phyloP scores from a whole-genome alignment of 352 stramenopile genomes.

The Thalassiosira livingstoniorum region DNA sequence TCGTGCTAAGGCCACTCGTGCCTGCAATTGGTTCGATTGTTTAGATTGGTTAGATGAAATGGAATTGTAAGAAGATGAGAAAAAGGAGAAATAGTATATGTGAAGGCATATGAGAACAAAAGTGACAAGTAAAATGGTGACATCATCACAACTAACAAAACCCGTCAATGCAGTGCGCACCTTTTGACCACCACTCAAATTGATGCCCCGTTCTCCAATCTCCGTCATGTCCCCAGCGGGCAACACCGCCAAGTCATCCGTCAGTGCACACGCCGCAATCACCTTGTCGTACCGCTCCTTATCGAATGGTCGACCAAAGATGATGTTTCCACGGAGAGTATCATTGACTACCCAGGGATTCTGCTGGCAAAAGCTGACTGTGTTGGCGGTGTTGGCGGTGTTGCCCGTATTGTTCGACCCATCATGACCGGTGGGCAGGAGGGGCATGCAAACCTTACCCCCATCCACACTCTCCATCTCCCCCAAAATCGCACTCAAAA shows the following conservation, averaged over 20 bases:
- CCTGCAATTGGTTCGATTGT: too few relatives aligned
- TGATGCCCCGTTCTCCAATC: conserved; percentile 88
- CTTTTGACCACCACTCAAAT: conserved; percentile 87
- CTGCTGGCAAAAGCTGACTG: conserved; percentile 83
- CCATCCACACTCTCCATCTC: conserved; percentile 88
- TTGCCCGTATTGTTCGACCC: conserved; percentile 28
- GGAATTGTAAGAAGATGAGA: too few relatives aligned
- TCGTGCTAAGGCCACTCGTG: conserved; percentile 75
- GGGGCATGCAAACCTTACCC: conserved; percentile 74
- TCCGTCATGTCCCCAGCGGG: conserved; percentile 88
- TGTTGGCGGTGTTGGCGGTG: conserved; percentile 43
- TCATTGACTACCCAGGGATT: conserved; percentile 88
- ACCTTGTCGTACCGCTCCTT: conserved; percentile 82
- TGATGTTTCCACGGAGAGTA: conserved; percentile 85
- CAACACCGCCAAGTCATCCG: conserved; percentile 87
- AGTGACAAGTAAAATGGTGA: too few relatives aligned
- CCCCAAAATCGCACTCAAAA: conserved; percentile 93
- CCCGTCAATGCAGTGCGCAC: too few relatives aligned
- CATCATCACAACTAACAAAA: too few relatives aligned
- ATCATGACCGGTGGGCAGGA: too few relatives aligned
- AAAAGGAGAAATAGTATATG: too few relatives aligned
- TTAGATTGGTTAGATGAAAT: too few relatives aligned
- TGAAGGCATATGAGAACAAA: too few relatives aligned
- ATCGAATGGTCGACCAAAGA: conserved; percentile 84
- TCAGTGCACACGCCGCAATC: conserved; percentile 85